phyloP scores from a whole-genome alignment of 352 stramenopile genomes.

The Globisporangium lucens region DNA sequence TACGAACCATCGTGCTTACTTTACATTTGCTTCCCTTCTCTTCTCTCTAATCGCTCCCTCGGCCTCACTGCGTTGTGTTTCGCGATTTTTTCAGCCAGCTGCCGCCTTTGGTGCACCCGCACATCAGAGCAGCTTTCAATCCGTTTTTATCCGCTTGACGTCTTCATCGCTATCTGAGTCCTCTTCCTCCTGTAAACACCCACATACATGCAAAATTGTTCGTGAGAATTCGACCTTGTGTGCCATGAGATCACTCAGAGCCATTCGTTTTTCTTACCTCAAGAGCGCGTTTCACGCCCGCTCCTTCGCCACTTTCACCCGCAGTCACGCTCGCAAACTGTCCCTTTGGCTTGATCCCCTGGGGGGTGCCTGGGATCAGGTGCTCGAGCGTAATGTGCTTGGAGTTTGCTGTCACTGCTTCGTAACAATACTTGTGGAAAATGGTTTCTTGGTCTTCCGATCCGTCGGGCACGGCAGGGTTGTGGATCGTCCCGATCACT shows the following conservation, averaged over 20 bases:
- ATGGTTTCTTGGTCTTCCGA: slow-evolving; percentile 61
- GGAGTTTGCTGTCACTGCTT: slow-evolving; percentile 80
- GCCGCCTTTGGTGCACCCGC: not conserved
- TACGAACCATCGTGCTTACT: slow-evolving; percentile 16
- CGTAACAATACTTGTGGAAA: slow-evolving; percentile 90
- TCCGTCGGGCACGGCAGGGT: slow-evolving; percentile 30
- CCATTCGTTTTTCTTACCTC: slow-evolving; percentile 21
- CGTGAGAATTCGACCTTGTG: slow-evolving; percentile 1
- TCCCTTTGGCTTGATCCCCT: slow-evolving; percentile 29
- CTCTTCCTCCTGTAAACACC: slow-evolving; percentile 5
- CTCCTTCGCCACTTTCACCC: slow-evolving; percentile 12
- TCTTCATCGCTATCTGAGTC: slow-evolving; percentile 21
- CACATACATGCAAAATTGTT: not conserved
- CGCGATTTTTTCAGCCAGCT: not conserved
- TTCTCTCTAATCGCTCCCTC: slow-evolving; percentile 50
- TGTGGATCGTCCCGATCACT: slow-evolving; percentile 71
- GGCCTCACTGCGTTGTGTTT: not conserved
- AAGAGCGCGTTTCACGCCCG: slow-evolving; percentile 50
- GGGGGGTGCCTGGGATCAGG: slow-evolving; percentile 55
- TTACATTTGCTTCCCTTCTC: slow-evolving; percentile 23
- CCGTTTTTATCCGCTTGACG: slow-evolving; percentile 18
- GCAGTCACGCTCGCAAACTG: slow-evolving; percentile 11
- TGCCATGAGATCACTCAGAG: not conserved
- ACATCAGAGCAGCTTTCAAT: slow-evolving; percentile 17
- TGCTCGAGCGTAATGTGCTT: slow-evolving; percentile 74